Percentiles rank a stretch among this genome's conserved stretches.
phyloP scores from a whole-genome alignment of 371 early-diverging fungal species.

The Fennellomyces sp. region DNA sequence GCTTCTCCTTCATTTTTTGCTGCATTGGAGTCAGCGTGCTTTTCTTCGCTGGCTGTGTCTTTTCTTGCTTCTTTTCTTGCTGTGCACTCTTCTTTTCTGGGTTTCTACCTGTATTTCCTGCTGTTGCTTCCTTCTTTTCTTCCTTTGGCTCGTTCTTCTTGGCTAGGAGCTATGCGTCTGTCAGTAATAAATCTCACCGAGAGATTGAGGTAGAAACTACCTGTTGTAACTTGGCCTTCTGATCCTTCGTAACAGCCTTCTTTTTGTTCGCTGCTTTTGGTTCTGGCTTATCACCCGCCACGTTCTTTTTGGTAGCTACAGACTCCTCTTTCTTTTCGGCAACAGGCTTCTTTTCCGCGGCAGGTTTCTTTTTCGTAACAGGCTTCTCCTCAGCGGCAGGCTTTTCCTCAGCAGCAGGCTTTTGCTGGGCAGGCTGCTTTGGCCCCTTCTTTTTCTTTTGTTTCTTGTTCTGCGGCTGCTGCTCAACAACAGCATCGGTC shows the following conservation, averaged over 20 bases:
- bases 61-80: not conserved
- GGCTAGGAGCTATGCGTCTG: not conserved
- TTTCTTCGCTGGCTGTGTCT: not conserved
- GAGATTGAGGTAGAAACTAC: conserved; percentile 6
- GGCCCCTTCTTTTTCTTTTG: not conserved
- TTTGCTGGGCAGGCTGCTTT: not conserved
- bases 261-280: not conserved
- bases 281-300: not conserved
- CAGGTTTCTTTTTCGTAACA: too few relatives aligned
- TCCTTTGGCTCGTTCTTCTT: not conserved
- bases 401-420: not conserved
- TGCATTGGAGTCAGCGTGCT: conserved; percentile 48
- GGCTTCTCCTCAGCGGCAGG: not conserved
- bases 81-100: too few relatives aligned
- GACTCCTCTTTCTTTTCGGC: not conserved
- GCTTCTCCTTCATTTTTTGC: conserved; percentile 82
- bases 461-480: conserved; percentile 9
- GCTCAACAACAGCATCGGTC: not conserved
- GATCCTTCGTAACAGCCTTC: conserved; percentile 4
- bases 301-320: not conserved
- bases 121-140: not conserved
- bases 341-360: conserved; percentile 3
- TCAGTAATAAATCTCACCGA: too few relatives aligned
- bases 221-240: conserved; percentile 22
- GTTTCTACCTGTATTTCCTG: too few relatives aligned